Percentiles rank a stretch among this genome's conserved stretches.
Evolutionary conservation across 306 rosid species (phyloP).

Genomic region (Sindora glabra): DNA sequence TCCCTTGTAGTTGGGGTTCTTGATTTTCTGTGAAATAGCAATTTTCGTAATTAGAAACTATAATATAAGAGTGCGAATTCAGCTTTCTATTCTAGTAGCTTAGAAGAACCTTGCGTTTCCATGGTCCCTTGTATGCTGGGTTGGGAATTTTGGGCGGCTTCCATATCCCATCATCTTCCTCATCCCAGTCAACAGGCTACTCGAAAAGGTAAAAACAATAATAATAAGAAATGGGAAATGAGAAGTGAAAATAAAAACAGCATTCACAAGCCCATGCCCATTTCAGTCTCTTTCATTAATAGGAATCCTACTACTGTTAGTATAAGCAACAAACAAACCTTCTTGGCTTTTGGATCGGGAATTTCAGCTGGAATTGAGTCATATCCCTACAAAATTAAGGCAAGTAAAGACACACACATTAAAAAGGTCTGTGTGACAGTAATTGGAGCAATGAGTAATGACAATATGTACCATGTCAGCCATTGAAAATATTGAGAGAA

Average conservation of each 20-base stretch:
- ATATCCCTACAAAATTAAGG: conserved; percentile 56
- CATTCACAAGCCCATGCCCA: not conserved
- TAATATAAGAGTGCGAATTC: not conserved
- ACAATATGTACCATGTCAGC: not conserved
- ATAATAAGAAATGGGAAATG: no score
- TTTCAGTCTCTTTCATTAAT: not conserved
- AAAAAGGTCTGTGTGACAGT: not conserved
- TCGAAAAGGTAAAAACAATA: conserved; percentile 16
- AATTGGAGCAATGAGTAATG: not conserved
- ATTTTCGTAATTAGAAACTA: conserved; percentile 14
- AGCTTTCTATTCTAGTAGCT: conserved; percentile 9
- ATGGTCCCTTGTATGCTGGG: conserved; percentile 92
- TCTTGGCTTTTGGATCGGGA: conserved; percentile 76
- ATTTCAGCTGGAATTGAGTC: conserved; percentile 78
- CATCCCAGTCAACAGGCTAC: conserved; percentile 90
- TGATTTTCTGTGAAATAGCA: conserved; percentile 62
- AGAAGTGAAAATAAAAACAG: not conserved
- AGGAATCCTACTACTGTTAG: conserved; percentile 3
- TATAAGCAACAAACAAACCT: conserved; percentile 46
- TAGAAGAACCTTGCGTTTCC: conserved; percentile 77
- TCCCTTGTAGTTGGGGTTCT: conserved; percentile 93
- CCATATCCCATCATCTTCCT: conserved; percentile 87
- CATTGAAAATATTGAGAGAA: not conserved
- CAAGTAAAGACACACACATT: not conserved
- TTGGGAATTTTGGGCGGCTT: conserved; percentile 80